Base-by-base conservation (phyloP, 164 flowering plant species). In the Annona squamosa region DNA sequence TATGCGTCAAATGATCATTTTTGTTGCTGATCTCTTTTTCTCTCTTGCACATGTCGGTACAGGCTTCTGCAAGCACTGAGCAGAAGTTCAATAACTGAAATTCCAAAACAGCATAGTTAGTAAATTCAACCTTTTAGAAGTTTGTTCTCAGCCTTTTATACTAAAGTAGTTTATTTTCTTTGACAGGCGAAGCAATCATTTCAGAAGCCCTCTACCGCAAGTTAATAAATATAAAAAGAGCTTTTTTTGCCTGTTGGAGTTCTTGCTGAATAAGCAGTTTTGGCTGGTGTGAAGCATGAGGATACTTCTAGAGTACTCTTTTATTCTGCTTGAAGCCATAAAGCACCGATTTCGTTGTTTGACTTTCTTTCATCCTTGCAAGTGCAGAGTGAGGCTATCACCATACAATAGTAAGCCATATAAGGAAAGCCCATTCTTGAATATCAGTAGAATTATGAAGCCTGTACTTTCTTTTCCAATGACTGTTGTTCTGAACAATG, bases 51-150 rank as follows among this genome's bases (percentile, higher is more conserved):
- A 10, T 65, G 26, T 37, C 6, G 0, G 44, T 77, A 81, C 91
- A 91, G 97, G 97, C 85, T 63, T 82, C 92, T 61, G 82, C 94
- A 68, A 88, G 91, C 83, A 77, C 80, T 41, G 97, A 89, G 56
- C 92, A 87, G 82, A 91, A 91, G 84, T 88, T 86, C 82, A 85
- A 42, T 81, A 82, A 41, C 81, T 88, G 74, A 84, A 75, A 67
- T 19, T 56, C 48, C 63, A 48, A 42, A 61, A 43, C 0, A 26
- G 46, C 18, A 3, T 9, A 4, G 45, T 56, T n/a, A 70, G 76
- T 48, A 47, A 56, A 67, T 63, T 64, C 70, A 67, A 13, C 18
- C 43, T 37, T 64, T 5, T 64, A 18, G 26, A 10, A 64, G 42
- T 13, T 64, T 64, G 59, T 42, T 69, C 75, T 72, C n/a, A 72